Conservation (phyloP, 805 yeast genomes). For the Yamadazyma nakazawae region DNA sequence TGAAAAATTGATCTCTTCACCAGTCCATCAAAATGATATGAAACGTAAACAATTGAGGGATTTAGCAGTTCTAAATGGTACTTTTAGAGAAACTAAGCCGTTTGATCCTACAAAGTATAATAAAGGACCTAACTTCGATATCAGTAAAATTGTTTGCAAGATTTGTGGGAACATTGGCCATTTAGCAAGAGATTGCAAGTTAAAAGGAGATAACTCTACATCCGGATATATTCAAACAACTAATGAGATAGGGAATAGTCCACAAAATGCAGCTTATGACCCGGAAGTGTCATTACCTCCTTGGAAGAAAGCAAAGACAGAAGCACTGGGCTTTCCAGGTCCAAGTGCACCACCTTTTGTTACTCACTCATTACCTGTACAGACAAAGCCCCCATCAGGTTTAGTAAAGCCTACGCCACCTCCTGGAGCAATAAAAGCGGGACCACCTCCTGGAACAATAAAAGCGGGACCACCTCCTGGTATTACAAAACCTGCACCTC, state of each 20-base stretch:
- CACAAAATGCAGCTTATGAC: background rate
- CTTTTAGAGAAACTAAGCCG: constrained; percentile 78
- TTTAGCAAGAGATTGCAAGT: constrained; percentile 80
- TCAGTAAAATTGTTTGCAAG: constrained; percentile 61
- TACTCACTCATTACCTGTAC: background rate
- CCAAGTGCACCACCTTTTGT: constrained; percentile 9
- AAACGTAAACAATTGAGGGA: constrained; percentile 90
- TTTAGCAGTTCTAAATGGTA: constrained; percentile 91
- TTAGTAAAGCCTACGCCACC: constrained; percentile 18
- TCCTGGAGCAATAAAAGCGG: constrained; percentile 9
- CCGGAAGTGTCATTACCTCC: constrained; percentile 15
- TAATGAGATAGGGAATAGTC: background rate
- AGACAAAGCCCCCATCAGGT: constrained; percentile 21
- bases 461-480: background rate
- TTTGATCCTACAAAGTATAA: constrained; percentile 26
- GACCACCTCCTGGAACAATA: background rate
- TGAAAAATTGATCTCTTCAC: constrained; percentile 79
- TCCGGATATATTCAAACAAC: background rate
- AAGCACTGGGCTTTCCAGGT: constrained; percentile 2
- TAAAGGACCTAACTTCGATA: constrained; percentile 34
- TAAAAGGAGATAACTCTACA: constrained; percentile 27
- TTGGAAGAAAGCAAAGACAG: constrained; percentile 24
- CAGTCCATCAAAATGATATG: constrained; percentile 89
- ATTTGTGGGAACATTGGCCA: constrained; percentile 84
- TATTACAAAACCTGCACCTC: constrained; percentile 17